Conservation (phyloP, 2,329 filamentous ascomycete species). For the Cordyceps fumosorosea region DNA sequence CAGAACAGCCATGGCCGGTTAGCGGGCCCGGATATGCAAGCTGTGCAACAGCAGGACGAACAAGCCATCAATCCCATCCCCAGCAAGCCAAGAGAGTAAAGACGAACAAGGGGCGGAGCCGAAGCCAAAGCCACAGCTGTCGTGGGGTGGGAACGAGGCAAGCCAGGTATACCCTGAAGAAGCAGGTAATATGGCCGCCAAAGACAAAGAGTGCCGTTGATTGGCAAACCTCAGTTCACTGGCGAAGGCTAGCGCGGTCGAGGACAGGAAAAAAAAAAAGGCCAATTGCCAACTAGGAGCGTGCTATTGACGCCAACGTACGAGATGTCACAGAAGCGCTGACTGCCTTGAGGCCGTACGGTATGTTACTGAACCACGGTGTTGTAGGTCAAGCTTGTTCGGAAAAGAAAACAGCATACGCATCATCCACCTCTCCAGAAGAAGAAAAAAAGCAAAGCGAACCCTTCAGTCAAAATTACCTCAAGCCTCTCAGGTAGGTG, state of each 20-base stretch:
- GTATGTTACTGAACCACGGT: neutral
- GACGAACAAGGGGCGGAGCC: neutral
- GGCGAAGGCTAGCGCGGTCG: neutral
- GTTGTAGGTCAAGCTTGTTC: neutral
- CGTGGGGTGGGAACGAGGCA: conserved; percentile 5
- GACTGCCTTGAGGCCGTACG: neutral
- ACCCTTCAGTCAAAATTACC: neutral
- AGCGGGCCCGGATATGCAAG: conserved; percentile 11
- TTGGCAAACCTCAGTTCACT: conserved; percentile 1
- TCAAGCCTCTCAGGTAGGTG: neutral
- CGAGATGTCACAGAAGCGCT: neutral
- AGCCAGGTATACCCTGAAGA: neutral
- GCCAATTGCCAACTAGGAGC: neutral
- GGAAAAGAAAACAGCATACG: neutral
- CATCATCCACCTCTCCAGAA: neutral
- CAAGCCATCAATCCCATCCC: neutral
- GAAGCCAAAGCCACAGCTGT: conserved; percentile 3
- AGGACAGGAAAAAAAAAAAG: neutral
- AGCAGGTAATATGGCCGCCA: neutral
- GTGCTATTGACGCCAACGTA: neutral
- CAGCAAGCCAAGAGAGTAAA: neutral
- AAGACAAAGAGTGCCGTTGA: neutral
- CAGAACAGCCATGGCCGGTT: conserved; percentile 6
- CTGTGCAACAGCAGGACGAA: neutral
- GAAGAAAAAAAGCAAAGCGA: neutral